Conservation (phyloP, 1,139 yeast species). For the Scheffersomyces stambukii region DNA sequence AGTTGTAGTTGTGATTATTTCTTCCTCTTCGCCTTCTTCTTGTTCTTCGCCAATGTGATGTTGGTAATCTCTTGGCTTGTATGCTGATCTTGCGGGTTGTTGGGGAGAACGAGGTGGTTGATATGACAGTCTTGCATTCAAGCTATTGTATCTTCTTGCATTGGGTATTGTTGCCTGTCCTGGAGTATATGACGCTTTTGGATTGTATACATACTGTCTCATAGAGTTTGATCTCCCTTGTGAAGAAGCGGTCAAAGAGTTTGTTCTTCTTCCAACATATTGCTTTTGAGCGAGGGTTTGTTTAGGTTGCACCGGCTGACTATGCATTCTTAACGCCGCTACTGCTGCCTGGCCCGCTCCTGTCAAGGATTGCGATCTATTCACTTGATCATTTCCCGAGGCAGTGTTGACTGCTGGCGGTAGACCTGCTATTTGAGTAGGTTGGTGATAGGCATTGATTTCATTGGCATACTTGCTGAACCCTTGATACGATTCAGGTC, state of each 20-base stretch:
- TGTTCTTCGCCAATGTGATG: conserved; percentile 2
- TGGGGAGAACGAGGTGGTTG: conserved; percentile 7
- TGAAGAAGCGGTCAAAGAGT: conserved; percentile 12
- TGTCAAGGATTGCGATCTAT: conserved; percentile 21
- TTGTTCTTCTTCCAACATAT: conserved; percentile 9
- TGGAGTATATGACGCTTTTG: conserved; percentile 37
- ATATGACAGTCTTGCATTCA: conserved; percentile 7
- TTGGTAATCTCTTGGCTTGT: no score
- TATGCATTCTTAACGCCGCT: conserved; percentile 38
- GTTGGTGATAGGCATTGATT: conserved; percentile 21
- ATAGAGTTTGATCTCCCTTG: conserved; percentile 27
- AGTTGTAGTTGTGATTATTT: conserved; percentile 37
- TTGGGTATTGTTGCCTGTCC: conserved; percentile 16
- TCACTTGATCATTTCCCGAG: conserved; percentile 2
- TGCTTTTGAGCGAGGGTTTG: conserved; percentile 11
- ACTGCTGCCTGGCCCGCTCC: conserved; percentile 43
- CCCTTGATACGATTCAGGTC: conserved; percentile 26
- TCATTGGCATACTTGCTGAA: conserved; percentile 36
- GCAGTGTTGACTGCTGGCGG: no score
- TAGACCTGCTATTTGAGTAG: conserved; percentile 19
- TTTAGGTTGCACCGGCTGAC: conserved; percentile 13
- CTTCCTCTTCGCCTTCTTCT: conserved; percentile 22
- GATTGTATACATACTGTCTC: conserved; percentile 36
- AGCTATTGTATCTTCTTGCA: conserved; percentile 19
- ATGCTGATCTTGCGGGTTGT: no score